A percentile compares a stretch with the other conserved stretches of the same genome.
These are phyloP conservation scores for Sisymbrium irio DNA, from an alignment of 345 rosid genomes.

Conservation along the genomic window DNA sequence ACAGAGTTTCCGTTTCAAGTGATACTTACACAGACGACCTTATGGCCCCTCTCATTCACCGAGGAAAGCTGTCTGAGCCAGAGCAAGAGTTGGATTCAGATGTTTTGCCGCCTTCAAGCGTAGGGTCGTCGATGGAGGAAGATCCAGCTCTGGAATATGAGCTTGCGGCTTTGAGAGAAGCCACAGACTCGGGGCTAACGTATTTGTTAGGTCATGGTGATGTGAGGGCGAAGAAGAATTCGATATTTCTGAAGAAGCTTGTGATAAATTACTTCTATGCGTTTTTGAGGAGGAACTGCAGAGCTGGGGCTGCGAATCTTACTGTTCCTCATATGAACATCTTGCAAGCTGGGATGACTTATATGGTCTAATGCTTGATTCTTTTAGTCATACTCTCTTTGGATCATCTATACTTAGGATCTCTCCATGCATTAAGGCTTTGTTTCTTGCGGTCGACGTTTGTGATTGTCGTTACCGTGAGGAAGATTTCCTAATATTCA, in stretches of 20 bases:
- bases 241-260: slow-evolving; percentile 79
- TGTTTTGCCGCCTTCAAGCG: slow-evolving; percentile 49
- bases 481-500: background rate
- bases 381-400: background rate
- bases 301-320: slow-evolving; percentile 76
- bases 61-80: slow-evolving; percentile 18
- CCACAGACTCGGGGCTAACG: slow-evolving; percentile 80
- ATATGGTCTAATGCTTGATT: slow-evolving; percentile 59
- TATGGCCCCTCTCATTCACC: slow-evolving; percentile 53
- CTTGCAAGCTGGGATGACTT: slow-evolving; percentile 83
- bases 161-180: slow-evolving; percentile 76
- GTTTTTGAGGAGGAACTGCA: slow-evolving; percentile 77
- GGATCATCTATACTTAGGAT: background rate
- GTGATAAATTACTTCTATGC: slow-evolving; percentile 89
- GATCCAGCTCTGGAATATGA: slow-evolving; percentile 85
- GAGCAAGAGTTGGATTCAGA: slow-evolving; percentile 37
- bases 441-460: background rate
- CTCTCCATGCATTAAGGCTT: background rate
- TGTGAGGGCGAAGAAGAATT: slow-evolving; percentile 81
- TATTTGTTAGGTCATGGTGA: slow-evolving; percentile 76
- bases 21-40: slow-evolving; percentile 53
- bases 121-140: slow-evolving; percentile 48
- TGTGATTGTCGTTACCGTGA: background rate
- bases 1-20: slow-evolving; percentile 37
- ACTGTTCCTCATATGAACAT: slow-evolving; percentile 90